These are phyloP conservation scores for Euptelea pleiosperma DNA, from an alignment of 164 flowering plant genomes.

Conservation along the genomic window DNA sequence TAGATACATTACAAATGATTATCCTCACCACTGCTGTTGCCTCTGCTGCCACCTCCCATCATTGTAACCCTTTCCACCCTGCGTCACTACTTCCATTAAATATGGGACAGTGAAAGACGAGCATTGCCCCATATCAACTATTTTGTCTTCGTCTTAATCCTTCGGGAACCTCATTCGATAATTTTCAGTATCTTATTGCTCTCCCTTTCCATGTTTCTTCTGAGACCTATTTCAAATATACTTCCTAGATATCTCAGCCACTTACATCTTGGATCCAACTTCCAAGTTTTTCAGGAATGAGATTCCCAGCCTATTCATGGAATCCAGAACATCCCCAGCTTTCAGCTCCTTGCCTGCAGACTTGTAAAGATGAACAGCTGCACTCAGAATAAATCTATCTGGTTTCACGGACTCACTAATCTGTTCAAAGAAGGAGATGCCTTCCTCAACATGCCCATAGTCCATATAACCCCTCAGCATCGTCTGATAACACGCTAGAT, in stretches of 20 bases:
- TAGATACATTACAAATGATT: no score
- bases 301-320: slow-evolving; percentile 50
- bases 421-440: slow-evolving; percentile 56
- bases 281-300: slow-evolving; percentile 42
- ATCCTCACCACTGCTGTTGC: no score
- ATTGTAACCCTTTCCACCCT: background rate
- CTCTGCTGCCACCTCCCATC: background rate
- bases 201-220: background rate
- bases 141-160: no score
- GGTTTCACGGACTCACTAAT: slow-evolving; percentile 30
- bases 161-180: no score
- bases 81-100: background rate
- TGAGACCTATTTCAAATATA: background rate
- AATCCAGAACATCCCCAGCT: slow-evolving; percentile 46
- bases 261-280: slow-evolving; percentile 44
- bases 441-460: slow-evolving; percentile 53
- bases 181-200: no score
- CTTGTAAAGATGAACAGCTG: slow-evolving; percentile 66
- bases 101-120: background rate
- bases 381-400: slow-evolving; percentile 68
- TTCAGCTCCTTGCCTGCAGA: slow-evolving; percentile 36
- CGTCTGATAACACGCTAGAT: slow-evolving; percentile 43
- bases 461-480: slow-evolving; percentile 77
- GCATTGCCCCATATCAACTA: no score
- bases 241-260: no score